These are phyloP conservation scores for Thraustochytrium striatum DNA, from an alignment of 352 stramenopile species.

Conservation along the genomic window DNA sequence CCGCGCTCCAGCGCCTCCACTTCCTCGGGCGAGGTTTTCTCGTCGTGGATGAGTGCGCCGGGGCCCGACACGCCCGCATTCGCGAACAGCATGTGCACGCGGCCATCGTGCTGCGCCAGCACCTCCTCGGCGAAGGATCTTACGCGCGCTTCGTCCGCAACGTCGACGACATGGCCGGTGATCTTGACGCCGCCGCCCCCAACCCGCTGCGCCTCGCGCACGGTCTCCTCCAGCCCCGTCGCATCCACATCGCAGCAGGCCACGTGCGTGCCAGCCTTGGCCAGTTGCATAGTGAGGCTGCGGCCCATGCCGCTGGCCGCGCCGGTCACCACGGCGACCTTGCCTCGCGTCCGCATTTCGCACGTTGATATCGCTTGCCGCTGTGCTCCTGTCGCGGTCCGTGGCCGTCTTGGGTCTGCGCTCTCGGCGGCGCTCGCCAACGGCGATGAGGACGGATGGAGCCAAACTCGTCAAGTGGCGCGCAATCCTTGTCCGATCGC, in stretches of 20 bases:
- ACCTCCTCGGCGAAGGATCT: background rate
- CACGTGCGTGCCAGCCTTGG: constrained; percentile 1
- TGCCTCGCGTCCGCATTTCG: background rate
- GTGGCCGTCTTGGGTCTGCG: too few relatives aligned
- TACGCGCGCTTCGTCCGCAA: background rate
- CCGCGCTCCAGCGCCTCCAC: background rate
- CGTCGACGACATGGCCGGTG: constrained; percentile 12
- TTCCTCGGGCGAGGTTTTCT: background rate
- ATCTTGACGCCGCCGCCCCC: background rate
- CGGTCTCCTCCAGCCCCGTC: background rate
- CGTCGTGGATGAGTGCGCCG: constrained; percentile 23
- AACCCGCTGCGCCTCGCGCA: background rate
- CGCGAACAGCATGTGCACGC: constrained; percentile 18
- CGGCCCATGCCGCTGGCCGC: constrained; percentile 19
- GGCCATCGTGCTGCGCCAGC: constrained; percentile 2
- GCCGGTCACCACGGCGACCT: constrained; percentile 28
- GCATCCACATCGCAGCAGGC: constrained; percentile 21
- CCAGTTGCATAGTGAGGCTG: background rate
- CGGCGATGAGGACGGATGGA: too few relatives aligned
- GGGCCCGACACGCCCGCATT: constrained; percentile 9
- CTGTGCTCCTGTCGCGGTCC: too few relatives aligned
- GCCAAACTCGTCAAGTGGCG: too few relatives aligned
- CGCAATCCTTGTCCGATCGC: too few relatives aligned
- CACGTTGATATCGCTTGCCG: too few relatives aligned
- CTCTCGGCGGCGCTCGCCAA: too few relatives aligned